phyloP scores from a whole-genome alignment of 352 stramenopile species.

The Plasmopara muralis region DNA sequence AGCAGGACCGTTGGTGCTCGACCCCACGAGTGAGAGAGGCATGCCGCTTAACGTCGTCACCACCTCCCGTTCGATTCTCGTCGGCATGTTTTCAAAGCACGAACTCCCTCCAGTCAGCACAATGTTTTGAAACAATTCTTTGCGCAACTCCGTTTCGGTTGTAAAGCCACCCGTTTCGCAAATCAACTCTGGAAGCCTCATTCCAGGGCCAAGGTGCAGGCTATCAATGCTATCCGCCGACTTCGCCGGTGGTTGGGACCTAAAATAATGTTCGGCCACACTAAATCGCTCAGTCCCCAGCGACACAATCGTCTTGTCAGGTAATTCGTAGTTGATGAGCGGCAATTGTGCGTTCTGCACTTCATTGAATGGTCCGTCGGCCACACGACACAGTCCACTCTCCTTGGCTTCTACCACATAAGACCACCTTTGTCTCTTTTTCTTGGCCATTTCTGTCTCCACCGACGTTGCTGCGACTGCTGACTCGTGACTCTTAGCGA shows the following conservation, averaged over 20 bases:
- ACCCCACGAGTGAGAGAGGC: constrained; percentile 26
- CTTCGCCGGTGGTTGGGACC: constrained; percentile 8
- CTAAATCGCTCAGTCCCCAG: constrained; percentile 85
- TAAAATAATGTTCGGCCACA: constrained; percentile 86
- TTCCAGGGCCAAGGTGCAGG: constrained; percentile 23
- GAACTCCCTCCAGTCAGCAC: constrained; percentile 69
- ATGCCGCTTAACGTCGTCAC: constrained; percentile 40
- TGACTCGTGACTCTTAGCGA: constrained; percentile 15
- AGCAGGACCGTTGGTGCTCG: constrained; percentile 5
- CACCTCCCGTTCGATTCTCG: constrained; percentile 66
- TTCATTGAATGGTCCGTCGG: constrained; percentile 65
- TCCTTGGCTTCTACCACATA: constrained; percentile 68
- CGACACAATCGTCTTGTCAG: constrained; percentile 75
- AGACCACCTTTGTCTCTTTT: constrained; percentile 41
- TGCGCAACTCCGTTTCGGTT: constrained; percentile 66
- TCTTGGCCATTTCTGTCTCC: constrained; percentile 23
- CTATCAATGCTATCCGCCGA: constrained; percentile 3
- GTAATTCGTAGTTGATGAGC: constrained; percentile 74
- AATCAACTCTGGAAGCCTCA: constrained; percentile 58
- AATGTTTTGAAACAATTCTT: constrained; percentile 80
- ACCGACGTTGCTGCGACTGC: constrained; percentile 12
- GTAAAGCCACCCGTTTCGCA: constrained; percentile 55
- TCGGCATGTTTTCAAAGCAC: constrained; percentile 77
- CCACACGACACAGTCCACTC: constrained; percentile 61
- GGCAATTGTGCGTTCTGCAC: constrained; percentile 36